phyloP scores from a whole-genome alignment of 495 filamentous ascomycete genomes.

The Coniosporium apollinis region DNA sequence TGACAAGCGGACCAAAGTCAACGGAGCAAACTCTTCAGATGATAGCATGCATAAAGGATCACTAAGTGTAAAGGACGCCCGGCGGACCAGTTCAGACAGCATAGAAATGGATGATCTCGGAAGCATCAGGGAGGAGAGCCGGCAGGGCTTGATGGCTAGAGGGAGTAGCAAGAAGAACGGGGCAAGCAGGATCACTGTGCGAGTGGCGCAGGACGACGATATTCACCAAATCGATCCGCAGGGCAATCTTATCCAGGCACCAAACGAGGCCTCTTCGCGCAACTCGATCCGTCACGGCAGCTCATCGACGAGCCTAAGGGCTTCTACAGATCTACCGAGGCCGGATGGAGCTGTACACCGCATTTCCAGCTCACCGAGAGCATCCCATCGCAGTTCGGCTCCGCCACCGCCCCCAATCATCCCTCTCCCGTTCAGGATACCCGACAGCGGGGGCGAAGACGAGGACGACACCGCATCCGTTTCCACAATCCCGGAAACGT shows the following conservation, averaged over 20 bases:
- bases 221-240: constrained; percentile 13
- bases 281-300: too few species aligned
- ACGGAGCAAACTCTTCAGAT: constrained; percentile 30
- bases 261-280: not conserved
- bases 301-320: constrained; percentile 1
- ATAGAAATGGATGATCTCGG: constrained; percentile 11
- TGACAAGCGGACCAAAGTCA: constrained; percentile 23
- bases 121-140: constrained; percentile 1
- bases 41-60: constrained; percentile 34
- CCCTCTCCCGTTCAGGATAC: constrained; percentile 43
- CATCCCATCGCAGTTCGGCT: constrained; percentile 8
- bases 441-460: constrained; percentile 23
- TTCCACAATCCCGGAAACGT: constrained; percentile 41
- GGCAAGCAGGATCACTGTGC: constrained; percentile 6
- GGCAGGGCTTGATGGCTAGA: constrained; percentile 2
- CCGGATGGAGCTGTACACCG: too few species aligned
- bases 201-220: constrained; percentile 11
- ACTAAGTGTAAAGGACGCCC: constrained; percentile 18
- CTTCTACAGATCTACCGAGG: constrained; percentile 8
- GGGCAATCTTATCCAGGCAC: constrained; percentile 5
- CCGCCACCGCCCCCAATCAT: constrained; percentile 13
- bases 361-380: too few species aligned
- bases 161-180: constrained; percentile 1
- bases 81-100: constrained; percentile 7
- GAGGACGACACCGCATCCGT: constrained; percentile 40